Evolutionary conservation across 306 rosid species (phyloP), one percentile per base, ranked within the genome.

Genomic region (Glycine tomentella): DNA sequence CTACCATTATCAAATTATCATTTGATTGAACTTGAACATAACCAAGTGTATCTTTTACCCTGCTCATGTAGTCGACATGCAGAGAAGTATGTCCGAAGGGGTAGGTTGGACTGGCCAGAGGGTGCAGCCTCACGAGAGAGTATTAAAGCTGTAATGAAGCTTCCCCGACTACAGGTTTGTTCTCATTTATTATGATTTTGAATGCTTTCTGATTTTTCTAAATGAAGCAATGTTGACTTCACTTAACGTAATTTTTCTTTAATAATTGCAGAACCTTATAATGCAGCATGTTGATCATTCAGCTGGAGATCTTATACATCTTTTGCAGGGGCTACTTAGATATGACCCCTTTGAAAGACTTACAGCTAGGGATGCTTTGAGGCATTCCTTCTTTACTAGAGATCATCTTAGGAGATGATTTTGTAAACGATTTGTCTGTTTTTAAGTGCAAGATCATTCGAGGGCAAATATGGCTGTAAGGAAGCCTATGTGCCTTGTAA

Each of bases 271-370:
- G 98, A 95, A 95, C 77, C 87, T 95, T 64, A 46, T 95, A 75
- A 95, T 95, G 99, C 97, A 87, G 84, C 94, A 93, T 9, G 99
- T 93, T 6, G 99, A 95, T 73, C 99, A 95, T 85, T 95, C 99
- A 0, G 98, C 96, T 0, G 98, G 98, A 3, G 99, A 95, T 75
- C 90, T 95, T 13, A 93, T 93, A 62, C 98, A 95, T 81, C 92
- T 95, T 1, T 80, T 95, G 77, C 99, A 95, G 77, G 99, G 98
- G 9, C 79, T 95, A 15, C 98, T 95, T 48, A 91, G 79, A 83
- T 90, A 85, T 45, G 98, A 95, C 76, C 98, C 99, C 14, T 79
- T 73, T 0, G 92, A 86, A 68, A 88, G 99, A 81, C 57, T 91
- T 9, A 79, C 94, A 0, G 98, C 98, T 0, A 88, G 80, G 8